A percentile compares a stretch with the other conserved stretches of the same genome.
phyloP scores from a whole-genome alignment of 495 filamentous ascomycete species.

The Neurospora pannonica region DNA sequence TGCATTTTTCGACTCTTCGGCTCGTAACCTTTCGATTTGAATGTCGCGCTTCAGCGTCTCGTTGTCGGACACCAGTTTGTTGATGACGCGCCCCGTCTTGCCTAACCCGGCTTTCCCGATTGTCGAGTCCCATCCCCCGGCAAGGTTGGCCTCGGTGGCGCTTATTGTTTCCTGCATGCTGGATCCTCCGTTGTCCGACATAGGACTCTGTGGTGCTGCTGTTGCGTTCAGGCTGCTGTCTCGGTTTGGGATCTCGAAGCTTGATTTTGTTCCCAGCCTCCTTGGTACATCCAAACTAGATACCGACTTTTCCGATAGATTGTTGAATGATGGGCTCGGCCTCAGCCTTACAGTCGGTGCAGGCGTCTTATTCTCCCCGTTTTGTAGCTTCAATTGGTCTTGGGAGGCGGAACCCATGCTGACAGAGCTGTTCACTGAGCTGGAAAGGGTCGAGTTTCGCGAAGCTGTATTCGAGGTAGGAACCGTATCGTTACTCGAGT shows the following conservation, averaged over 20 bases:
- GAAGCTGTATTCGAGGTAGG: constrained; percentile 24
- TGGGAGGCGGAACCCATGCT: constrained; percentile 31
- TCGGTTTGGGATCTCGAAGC: constrained; percentile 17
- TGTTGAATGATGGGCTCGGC: constrained; percentile 12
- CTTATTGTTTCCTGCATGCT: constrained; percentile 2
- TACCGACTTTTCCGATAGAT: constrained; percentile 6
- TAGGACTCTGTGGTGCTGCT: constrained; percentile 1
- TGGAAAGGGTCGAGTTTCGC: constrained; percentile 37
- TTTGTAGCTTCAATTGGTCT: constrained; percentile 16
- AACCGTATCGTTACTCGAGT: constrained; percentile 20
- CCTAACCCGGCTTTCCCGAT: constrained; percentile 73
- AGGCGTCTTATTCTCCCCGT: constrained; percentile 4
- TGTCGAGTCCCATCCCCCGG: constrained; percentile 55
- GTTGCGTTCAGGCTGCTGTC: constrained; percentile 21
- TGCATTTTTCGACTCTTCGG: constrained; percentile 63
- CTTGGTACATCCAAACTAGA: constrained; percentile 5
- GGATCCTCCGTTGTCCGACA: constrained; percentile 3
- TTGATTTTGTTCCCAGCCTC: constrained; percentile 4
- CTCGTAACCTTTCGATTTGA: constrained; percentile 57
- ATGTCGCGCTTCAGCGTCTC: constrained; percentile 75
- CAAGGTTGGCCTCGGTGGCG: constrained; percentile 12
- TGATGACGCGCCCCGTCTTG: constrained; percentile 90
- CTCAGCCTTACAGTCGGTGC: constrained; percentile 22
- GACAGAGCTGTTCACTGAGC: constrained; percentile 36
- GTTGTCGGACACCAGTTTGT: constrained; percentile 79